Percentiles rank a stretch among this genome's conserved stretches.
Conservation (phyloP, 1,284 basidiomycete species). For the Fistulinella cinereoalba region DNA sequence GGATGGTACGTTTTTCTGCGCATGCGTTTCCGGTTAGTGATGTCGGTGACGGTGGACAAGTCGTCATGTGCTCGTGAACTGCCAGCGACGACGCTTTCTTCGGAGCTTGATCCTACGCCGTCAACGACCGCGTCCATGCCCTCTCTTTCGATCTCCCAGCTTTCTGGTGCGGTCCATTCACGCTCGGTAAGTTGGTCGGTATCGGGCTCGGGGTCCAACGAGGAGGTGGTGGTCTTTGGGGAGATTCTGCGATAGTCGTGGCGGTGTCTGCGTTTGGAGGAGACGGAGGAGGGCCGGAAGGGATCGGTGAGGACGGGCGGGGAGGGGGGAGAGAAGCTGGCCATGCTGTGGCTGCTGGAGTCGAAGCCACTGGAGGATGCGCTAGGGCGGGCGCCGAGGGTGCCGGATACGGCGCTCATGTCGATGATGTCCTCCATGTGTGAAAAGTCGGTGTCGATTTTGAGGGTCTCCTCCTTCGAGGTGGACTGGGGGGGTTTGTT, state of each 20-base stretch:
- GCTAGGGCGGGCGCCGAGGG: slow-evolving; percentile 10
- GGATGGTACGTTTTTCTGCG: slow-evolving; percentile 26
- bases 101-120: slow-evolving; percentile 29
- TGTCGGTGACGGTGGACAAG: slow-evolving; percentile 15
- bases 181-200: slow-evolving; percentile 8
- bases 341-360: slow-evolving; percentile 20
- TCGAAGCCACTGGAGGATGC: slow-evolving; percentile 21
- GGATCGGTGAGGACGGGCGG: slow-evolving; percentile 47
- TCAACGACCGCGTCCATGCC: slow-evolving; percentile 19
- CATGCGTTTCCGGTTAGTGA: slow-evolving; percentile 15
- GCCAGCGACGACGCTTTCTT: slow-evolving; percentile 23
- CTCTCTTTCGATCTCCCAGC: slow-evolving; percentile 35
- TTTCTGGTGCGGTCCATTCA: slow-evolving; percentile 35
- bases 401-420: slow-evolving; percentile 18
- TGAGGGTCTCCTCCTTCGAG: slow-evolving; percentile 26
- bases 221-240: slow-evolving; percentile 41
- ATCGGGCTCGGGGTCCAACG: slow-evolving; percentile 8
- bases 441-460: slow-evolving; percentile 76
- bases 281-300: slow-evolving; percentile 35
- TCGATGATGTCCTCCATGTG: slow-evolving; percentile 86
- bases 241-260: slow-evolving; percentile 44
- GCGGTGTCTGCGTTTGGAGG: slow-evolving; percentile 11
- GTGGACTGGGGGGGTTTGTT: slow-evolving; percentile 22
- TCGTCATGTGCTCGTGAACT: slow-evolving; percentile 20
- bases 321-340: slow-evolving; percentile 34